These are phyloP conservation scores for Candida tammaniensis DNA, from an alignment of 805 yeast species.

Conservation along the genomic window DNA sequence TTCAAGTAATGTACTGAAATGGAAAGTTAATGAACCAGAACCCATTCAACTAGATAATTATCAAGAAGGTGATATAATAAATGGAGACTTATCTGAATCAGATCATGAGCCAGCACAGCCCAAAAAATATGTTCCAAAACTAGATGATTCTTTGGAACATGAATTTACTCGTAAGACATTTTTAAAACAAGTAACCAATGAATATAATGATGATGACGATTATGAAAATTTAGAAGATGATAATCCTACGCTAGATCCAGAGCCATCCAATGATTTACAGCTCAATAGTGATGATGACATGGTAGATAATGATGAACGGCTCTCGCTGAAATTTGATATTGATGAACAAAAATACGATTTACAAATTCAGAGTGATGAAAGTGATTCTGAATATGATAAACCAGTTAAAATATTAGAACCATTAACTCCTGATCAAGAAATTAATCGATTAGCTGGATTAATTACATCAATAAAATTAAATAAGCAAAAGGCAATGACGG, in stretches of 20 bases:
- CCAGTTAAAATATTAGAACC: constrained; percentile 8
- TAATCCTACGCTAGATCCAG: constrained; percentile 11
- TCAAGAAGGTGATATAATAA: constrained; percentile 17
- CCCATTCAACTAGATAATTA: neutral
- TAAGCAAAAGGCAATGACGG: constrained; percentile 2
- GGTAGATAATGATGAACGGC: neutral
- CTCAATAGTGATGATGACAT: constrained; percentile 7
- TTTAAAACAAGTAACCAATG: constrained; percentile 9
- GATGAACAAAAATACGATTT: constrained; percentile 13
- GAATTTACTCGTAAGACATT: constrained; percentile 5
- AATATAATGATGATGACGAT: constrained; percentile 12
- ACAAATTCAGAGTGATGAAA: constrained; percentile 11
- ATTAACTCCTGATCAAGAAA: constrained; percentile 4
- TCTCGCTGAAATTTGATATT: neutral
- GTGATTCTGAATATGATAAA: constrained; percentile 10
- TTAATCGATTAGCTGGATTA: constrained; percentile 6
- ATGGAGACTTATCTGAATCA: constrained; percentile 34
- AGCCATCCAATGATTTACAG: constrained; percentile 7
- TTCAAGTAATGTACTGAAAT: constrained; percentile 1
- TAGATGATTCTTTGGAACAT: constrained; percentile 3
- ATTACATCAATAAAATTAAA: constrained; percentile 3
- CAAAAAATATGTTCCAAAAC: constrained; percentile 12
- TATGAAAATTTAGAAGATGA: constrained; percentile 6
- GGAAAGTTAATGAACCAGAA: constrained; percentile 1
- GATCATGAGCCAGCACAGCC: constrained; percentile 1